These are phyloP conservation scores for Rhynchosporium secalis DNA, from an alignment of 2,329 filamentous ascomycete species.

Conservation along the genomic window DNA sequence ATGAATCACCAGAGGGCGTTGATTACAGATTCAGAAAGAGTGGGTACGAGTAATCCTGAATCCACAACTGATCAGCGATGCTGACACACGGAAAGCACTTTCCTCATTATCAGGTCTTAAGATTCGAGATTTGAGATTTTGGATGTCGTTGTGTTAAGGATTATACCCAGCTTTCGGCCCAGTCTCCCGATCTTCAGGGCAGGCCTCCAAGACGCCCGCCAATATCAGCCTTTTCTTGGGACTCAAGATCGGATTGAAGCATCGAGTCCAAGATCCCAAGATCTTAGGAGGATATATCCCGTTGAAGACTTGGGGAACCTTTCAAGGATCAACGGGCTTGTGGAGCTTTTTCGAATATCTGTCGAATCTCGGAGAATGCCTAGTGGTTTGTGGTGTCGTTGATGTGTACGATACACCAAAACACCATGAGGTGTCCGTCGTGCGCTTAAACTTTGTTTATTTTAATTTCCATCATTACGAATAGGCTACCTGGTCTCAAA, in stretches of 20 bases:
- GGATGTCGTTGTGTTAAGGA: not conserved
- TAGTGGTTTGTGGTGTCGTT: too few species aligned
- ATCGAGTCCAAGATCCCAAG: not conserved
- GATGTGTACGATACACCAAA: too few species aligned
- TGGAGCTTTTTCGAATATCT: too few species aligned
- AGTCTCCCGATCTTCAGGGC: not conserved
- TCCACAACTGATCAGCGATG: too few species aligned
- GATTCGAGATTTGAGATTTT: not conserved
- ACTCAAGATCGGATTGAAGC: too few species aligned
- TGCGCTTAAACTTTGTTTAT: too few species aligned
- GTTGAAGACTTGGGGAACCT: not conserved
- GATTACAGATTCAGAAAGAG: not conserved
- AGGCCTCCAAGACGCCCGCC: slow-evolving; percentile 4
- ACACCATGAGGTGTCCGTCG: too few species aligned
- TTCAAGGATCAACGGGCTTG: too few species aligned
- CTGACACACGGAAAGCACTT: not conserved
- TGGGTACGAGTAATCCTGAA: not conserved
- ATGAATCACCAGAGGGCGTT: not conserved
- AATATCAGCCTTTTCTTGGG: slow-evolving; percentile 6
- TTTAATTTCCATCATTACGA: too few species aligned
- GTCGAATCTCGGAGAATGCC: too few species aligned
- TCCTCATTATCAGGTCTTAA: too few species aligned
- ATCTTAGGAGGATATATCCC: not conserved
- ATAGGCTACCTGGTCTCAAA: too few species aligned
- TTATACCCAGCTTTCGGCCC: slow-evolving; percentile 4